phyloP scores from a whole-genome alignment of 2,329 filamentous ascomycete species.

The Pyrenophora graminea region DNA sequence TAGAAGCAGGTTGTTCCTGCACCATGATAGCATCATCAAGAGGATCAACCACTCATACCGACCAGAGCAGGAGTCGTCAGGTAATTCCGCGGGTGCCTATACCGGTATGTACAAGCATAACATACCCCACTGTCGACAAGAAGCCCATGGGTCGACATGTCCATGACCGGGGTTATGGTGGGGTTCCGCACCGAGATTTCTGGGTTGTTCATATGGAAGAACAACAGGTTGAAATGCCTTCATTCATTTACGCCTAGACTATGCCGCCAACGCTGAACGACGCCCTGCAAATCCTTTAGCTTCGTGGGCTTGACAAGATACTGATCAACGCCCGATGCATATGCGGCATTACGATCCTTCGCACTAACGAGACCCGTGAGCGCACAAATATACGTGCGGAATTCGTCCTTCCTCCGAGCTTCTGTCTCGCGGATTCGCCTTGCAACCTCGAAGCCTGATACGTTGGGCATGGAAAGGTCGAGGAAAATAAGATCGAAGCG shows the following conservation, averaged over 20 bases:
- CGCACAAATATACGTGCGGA: slow-evolving; percentile 9
- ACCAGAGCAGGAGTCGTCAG: too few species aligned
- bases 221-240: not conserved
- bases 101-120: too few species aligned
- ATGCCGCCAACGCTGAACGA: slow-evolving; percentile 5
- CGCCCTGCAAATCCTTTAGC: slow-evolving; percentile 3
- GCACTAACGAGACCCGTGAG: slow-evolving; percentile 10
- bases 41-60: too few species aligned
- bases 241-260: not conserved
- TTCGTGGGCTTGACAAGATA: slow-evolving; percentile 8
- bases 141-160: too few species aligned
- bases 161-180: too few species aligned
- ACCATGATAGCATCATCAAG: not conserved
- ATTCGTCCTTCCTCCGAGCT: not conserved
- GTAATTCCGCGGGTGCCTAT: too few species aligned
- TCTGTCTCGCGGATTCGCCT: slow-evolving; percentile 12
- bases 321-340: slow-evolving; percentile 10
- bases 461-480: slow-evolving; percentile 9
- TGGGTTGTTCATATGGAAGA: too few species aligned
- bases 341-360: slow-evolving; percentile 11
- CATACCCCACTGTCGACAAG: too few species aligned
- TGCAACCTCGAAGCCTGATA: slow-evolving; percentile 10
- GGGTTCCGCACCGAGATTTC: too few species aligned
- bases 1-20: not conserved
- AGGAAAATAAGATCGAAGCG: slow-evolving; percentile 11